phyloP scores from a whole-genome alignment of 1,139 yeast genomes.

The Suhomyces anneliseae region DNA sequence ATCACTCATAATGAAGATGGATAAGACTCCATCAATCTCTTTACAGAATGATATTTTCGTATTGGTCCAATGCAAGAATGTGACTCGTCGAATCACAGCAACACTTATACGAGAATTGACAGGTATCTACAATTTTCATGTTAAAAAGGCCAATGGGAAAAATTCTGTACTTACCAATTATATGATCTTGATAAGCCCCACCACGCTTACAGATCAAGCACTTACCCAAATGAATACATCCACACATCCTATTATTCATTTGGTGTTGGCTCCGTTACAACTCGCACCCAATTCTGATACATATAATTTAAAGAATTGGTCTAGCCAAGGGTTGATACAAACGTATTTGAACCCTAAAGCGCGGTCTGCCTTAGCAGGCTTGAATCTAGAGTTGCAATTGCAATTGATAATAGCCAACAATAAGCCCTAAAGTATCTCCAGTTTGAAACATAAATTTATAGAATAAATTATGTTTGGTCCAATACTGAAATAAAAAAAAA shows the following conservation, averaged over 20 bases:
- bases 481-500: no score
- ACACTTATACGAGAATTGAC: conserved; percentile 56
- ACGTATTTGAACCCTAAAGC: conserved; percentile 49
- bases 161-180: conserved; percentile 22
- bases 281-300: not conserved
- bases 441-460: not conserved
- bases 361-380: conserved; percentile 39
- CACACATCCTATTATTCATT: conserved; percentile 55
- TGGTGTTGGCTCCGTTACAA: conserved; percentile 6
- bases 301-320: conserved; percentile 43
- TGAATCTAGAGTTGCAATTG: conserved; percentile 31
- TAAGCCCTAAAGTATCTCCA: not conserved
- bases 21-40: conserved; percentile 16
- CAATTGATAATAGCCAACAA: conserved; percentile 7
- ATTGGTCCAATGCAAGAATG: conserved; percentile 62
- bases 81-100: conserved; percentile 48
- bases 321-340: conserved; percentile 37
- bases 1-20: conserved; percentile 10
- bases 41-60: conserved; percentile 31
- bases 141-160: conserved; percentile 22
- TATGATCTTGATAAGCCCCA: conserved; percentile 56
- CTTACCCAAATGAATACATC: conserved; percentile 52
- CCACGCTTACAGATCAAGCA: conserved; percentile 60
- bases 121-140: conserved; percentile 53
- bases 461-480: not conserved